Percentiles rank a stretch among this genome's conserved stretches.
phyloP scores from a whole-genome alignment of 208 protist species.

The Trypanosoma mega region DNA sequence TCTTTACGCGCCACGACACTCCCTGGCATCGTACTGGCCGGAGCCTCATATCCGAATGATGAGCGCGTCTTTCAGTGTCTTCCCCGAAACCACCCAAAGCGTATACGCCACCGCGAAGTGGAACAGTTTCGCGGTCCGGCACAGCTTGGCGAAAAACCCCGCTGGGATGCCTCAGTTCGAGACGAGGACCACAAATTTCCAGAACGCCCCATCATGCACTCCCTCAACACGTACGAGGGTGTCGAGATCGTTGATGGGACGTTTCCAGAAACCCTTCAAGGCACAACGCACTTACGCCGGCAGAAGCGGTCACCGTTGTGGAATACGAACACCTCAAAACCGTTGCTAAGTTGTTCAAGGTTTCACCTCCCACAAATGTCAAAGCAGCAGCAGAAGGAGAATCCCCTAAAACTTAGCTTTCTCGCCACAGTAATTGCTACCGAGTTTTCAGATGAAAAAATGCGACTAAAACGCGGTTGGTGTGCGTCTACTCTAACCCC shows the following conservation, averaged over 20 bases:
- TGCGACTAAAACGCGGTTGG: slow-evolving; percentile 38
- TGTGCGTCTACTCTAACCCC: slow-evolving; percentile 23
- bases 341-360: slow-evolving; percentile 20
- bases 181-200: slow-evolving; percentile 83
- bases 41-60: slow-evolving; percentile 27
- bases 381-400: slow-evolving; percentile 30
- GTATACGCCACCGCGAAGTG: slow-evolving; percentile 43
- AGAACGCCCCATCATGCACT: slow-evolving; percentile 51
- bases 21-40: slow-evolving; percentile 16
- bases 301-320: slow-evolving; percentile 18
- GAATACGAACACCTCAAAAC: slow-evolving; percentile 8
- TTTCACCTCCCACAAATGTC: slow-evolving; percentile 43
- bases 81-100: slow-evolving; percentile 17
- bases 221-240: slow-evolving; percentile 49
- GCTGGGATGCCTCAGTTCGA: slow-evolving; percentile 61
- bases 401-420: slow-evolving; percentile 38
- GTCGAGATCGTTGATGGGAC: slow-evolving; percentile 43
- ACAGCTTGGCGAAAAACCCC: slow-evolving; percentile 29
- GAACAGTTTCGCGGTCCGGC: slow-evolving; percentile 34
- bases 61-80: slow-evolving; percentile 58
- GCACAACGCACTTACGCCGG: slow-evolving; percentile 34
- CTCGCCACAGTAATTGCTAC: slow-evolving; percentile 42
- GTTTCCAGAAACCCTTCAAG: slow-evolving; percentile 60
- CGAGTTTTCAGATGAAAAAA: slow-evolving; percentile 41
- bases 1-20: slow-evolving; percentile 6